A percentile compares a stretch with the other conserved stretches of the same genome.
Conservation (phyloP, 1,139 yeast genomes). For the Taiozyma sp. region DNA sequence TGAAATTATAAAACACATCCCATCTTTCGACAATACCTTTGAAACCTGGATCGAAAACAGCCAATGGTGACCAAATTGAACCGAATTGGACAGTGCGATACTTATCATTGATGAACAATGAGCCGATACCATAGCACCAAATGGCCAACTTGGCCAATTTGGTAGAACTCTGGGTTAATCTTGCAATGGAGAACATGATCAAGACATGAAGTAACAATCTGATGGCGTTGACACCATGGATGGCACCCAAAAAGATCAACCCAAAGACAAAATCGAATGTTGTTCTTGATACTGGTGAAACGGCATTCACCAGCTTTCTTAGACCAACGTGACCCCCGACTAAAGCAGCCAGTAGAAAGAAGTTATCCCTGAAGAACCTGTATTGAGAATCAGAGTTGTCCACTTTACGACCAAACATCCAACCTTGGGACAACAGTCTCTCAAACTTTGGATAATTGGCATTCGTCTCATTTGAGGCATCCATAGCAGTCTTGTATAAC, state of each 20-base stretch:
- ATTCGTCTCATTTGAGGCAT: slow-evolving; percentile 70
- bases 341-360: slow-evolving; percentile 53
- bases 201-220: slow-evolving; percentile 55
- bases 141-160: slow-evolving; percentile 35
- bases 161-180: slow-evolving; percentile 27
- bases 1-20: slow-evolving; percentile 94
- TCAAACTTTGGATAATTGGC: slow-evolving; percentile 67
- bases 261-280: slow-evolving; percentile 73
- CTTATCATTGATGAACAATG: slow-evolving; percentile 73
- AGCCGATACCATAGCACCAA: slow-evolving; percentile 75
- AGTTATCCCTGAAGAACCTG: slow-evolving; percentile 77
- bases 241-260: slow-evolving; percentile 55
- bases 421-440: slow-evolving; percentile 57
- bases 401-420: slow-evolving; percentile 76
- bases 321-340: slow-evolving; percentile 47
- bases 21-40: slow-evolving; percentile 81
- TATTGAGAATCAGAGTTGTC: slow-evolving; percentile 93
- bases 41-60: slow-evolving; percentile 49
- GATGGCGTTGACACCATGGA: slow-evolving; percentile 73
- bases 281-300: slow-evolving; percentile 33
- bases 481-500: slow-evolving; percentile 77
- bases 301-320: slow-evolving; percentile 33
- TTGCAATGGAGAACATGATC: slow-evolving; percentile 51
- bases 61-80: slow-evolving; percentile 29
- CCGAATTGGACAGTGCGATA: slow-evolving; percentile 52